Percentiles rank a stretch among this genome's conserved stretches.
phyloP scores from a whole-genome alignment of 768 basidiomycete genomes.

The Calocera viscosa region DNA sequence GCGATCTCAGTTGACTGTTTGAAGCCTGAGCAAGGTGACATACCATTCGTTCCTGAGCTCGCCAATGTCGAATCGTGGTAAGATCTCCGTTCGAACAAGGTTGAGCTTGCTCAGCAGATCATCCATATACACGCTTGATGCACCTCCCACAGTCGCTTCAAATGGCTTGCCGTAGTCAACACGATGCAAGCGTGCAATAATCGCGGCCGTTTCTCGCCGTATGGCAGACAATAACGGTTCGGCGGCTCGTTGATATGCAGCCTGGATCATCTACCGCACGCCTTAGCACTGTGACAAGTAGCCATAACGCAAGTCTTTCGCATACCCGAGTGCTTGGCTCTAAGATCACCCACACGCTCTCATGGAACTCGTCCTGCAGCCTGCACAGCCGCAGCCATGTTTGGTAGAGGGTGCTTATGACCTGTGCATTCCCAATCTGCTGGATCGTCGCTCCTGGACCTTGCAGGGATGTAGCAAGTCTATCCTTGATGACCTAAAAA shows the following conservation, averaged over 20 bases:
- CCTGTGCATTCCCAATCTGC: conserved; percentile 60
- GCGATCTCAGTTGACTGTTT: not conserved
- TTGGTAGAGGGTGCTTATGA: conserved; percentile 71
- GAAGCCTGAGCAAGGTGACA: conserved; percentile 15
- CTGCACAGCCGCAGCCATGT: conserved; percentile 56
- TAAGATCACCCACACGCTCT: conserved; percentile 44
- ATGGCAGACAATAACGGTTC: conserved; percentile 56
- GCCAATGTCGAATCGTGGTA: conserved; percentile 57
- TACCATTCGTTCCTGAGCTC: conserved; percentile 68
- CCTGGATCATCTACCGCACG: conserved; percentile 36
- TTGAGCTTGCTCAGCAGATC: conserved; percentile 78
- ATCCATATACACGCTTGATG: conserved; percentile 78
- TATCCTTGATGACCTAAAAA: conserved; percentile 58
- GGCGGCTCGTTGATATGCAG: conserved; percentile 43
- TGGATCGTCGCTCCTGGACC: conserved; percentile 70
- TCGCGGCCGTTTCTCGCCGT: conserved; percentile 64
- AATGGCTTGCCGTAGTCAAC: conserved; percentile 64
- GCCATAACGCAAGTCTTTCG: conserved; percentile 9
- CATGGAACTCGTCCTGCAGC: conserved; percentile 54
- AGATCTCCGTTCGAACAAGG: conserved; percentile 66
- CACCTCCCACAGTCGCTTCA: conserved; percentile 52
- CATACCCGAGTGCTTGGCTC: conserved; percentile 48
- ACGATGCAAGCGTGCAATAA: conserved; percentile 72
- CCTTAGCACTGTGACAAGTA: not conserved
- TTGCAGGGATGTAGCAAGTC: conserved; percentile 58